Evolutionary conservation across 495 filamentous ascomycete species (phyloP), one percentile per base, ranked within the genome.

Genomic region (Glarea lozoyensis): DNA sequence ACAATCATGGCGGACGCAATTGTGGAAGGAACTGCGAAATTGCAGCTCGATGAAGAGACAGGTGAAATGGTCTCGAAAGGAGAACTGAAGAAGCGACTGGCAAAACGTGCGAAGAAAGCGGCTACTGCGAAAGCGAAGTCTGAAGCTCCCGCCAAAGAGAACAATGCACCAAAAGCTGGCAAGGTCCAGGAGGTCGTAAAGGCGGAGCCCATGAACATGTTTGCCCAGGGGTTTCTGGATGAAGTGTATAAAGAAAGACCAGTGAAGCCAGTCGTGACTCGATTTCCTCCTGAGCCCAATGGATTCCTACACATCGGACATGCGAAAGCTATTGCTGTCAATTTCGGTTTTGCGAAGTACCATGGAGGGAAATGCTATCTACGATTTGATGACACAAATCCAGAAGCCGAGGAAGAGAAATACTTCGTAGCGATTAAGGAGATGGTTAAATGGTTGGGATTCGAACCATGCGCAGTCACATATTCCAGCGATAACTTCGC

Each of bases 251-350:
- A 84, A 41, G 82, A 87, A 62, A 75, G 82, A 30, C 78, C 86
- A 4, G 62, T 69, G 4, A 76, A 79, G 56, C 61, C 69, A 23
- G 77, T 85, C 21, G 57, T 79, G 36, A 92, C 88, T 9, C 79
- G 88, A 52, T 96, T 98, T 61, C 92, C 92, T 4, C 92, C 92
- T 12, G 93, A 97, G 63, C 88, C 88, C 25, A 83, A 84, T 52
- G 79, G 79, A 43, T 84, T 71, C 60, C 75, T 94, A 11, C 89
- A 94, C 55, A 86, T 95, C 56, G 89, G 89, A 15, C 92, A 97
- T 59, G 80, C 79, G 50, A 97, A 97, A 66, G 92, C 92, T n/a
- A 96, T 98, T 62, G 79, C 86, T 0, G 75, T 97, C 54, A 98
- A 97, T 64, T 97, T 97, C 59, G 93, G 92, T 0, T 96, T 95